Conservation (phyloP, 176 grass and related monocot genomes). For the Aegilops bicornis region DNA sequence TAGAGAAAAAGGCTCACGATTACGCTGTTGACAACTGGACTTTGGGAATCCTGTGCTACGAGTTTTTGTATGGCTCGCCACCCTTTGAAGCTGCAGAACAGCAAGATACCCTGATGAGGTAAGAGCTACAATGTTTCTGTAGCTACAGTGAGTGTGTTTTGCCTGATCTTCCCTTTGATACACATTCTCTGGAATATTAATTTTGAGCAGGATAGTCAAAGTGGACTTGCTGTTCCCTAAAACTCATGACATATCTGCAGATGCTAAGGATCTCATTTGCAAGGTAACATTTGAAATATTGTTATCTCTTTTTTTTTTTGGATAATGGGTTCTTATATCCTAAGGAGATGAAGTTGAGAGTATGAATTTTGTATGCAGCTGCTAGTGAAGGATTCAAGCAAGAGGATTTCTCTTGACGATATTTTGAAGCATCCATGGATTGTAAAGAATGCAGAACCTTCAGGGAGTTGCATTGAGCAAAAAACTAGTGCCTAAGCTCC, state of each 20-base stretch:
- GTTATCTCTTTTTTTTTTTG: neutral
- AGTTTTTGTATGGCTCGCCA: conserved; percentile 85
- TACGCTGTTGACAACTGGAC: conserved; percentile 95
- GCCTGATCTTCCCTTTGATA: conserved; percentile 5
- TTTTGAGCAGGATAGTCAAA: conserved; percentile 70
- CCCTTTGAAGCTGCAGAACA: conserved; percentile 80
- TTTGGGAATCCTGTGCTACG: conserved; percentile 85
- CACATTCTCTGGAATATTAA: neutral
- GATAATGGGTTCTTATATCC: neutral
- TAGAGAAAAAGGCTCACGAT: conserved; percentile 86
- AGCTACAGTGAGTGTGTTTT: neutral
- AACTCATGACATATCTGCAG: conserved; percentile 50
- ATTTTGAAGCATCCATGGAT: conserved; percentile 92
- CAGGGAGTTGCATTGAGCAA: conserved; percentile 39
- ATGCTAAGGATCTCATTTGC: conserved; percentile 89
- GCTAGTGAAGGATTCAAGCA: conserved; percentile 87
- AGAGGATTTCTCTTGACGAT: conserved; percentile 76
- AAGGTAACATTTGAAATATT: conserved; percentile 50
- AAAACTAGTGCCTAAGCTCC: neutral
- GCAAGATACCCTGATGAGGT: conserved; percentile 67
- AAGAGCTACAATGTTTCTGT: neutral
- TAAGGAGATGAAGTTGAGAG: neutral
- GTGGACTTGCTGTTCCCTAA: conserved; percentile 85
- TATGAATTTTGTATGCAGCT: conserved; percentile 52
- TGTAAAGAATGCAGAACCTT: conserved; percentile 72